Conservation (phyloP, 1,284 basidiomycete genomes). For the Takashimella tepidaria region DNA sequence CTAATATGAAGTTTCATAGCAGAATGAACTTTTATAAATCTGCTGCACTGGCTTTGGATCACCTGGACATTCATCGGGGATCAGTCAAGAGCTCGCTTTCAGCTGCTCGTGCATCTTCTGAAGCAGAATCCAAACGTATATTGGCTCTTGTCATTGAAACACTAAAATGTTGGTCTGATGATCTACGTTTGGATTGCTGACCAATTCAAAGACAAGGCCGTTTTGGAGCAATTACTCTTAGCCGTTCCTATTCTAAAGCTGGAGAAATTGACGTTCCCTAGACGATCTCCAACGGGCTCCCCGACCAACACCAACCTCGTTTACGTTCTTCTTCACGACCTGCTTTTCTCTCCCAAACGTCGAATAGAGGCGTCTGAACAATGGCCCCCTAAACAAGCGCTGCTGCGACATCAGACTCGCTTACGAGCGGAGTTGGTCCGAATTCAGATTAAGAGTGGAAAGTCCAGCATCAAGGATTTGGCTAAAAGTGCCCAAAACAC, state of each 20-base stretch:
- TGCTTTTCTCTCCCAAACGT: conserved; percentile 65
- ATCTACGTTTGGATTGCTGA: conserved; percentile 49
- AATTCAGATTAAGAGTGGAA: conserved; percentile 74
- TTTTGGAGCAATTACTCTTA: conserved; percentile 54
- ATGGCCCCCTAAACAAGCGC: conserved; percentile 75
- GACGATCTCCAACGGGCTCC: conserved; percentile 22
- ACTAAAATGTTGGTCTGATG: conserved; percentile 65
- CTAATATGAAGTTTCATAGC: too few species aligned
- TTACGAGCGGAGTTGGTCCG: conserved; percentile 77
- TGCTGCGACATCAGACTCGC: conserved; percentile 80
- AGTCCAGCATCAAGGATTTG: conserved; percentile 61
- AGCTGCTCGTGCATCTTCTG: conserved; percentile 45
- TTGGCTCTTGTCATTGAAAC: conserved; percentile 68
- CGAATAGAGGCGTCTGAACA: conserved; percentile 72
- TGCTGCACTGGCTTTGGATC: conserved; percentile 73
- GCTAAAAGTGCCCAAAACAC: conserved; percentile 43
- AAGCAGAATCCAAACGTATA: conserved; percentile 64
- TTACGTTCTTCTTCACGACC: conserved; percentile 79
- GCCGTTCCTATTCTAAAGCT: conserved; percentile 66
- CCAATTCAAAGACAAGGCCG: conserved; percentile 52
- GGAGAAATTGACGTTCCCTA: conserved; percentile 66
- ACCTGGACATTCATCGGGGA: conserved; percentile 75
- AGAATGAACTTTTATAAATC: conserved; percentile 91
- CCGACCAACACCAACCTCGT: conserved; percentile 61
- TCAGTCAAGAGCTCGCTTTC: conserved; percentile 56